Conservation (phyloP, 2,329 filamentous ascomycete genomes). For the Alternaria arborescens region DNA sequence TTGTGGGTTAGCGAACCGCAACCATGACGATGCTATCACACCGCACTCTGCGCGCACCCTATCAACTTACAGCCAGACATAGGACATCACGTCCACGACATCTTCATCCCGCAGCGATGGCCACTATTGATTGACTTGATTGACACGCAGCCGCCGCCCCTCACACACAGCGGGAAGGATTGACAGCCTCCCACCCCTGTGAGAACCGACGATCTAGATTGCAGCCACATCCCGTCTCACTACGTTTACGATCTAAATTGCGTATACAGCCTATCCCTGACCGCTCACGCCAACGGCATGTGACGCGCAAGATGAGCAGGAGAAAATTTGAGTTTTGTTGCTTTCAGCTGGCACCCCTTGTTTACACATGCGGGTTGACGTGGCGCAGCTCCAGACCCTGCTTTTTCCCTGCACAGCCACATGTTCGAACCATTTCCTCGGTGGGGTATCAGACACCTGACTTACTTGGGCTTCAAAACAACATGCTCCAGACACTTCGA, state of each 20-base stretch:
- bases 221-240: slow-evolving; percentile 22
- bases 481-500: not conserved
- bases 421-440: not conserved
- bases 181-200: slow-evolving; percentile 11
- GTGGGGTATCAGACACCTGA: not conserved
- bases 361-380: slow-evolving; percentile 20
- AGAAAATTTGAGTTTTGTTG: slow-evolving; percentile 11
- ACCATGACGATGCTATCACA: not conserved
- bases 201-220: slow-evolving; percentile 23
- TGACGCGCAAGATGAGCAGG: slow-evolving; percentile 4
- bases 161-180: slow-evolving; percentile 7
- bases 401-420: slow-evolving; percentile 9
- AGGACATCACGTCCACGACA: not conserved
- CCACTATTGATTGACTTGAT: slow-evolving; percentile 1
- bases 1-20: slow-evolving; percentile 1
- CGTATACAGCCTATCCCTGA: slow-evolving; percentile 20
- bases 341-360: slow-evolving; percentile 30
- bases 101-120: not conserved
- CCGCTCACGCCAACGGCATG: slow-evolving; percentile 17
- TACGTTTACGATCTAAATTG: slow-evolving; percentile 8
- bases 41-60: slow-evolving; percentile 1
- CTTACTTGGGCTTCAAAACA: not conserved
- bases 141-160: slow-evolving; percentile 15
- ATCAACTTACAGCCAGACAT: not conserved
- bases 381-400: slow-evolving; percentile 12